Evolutionary conservation across 306 rosid genomes (phyloP).

Genomic region (Vigna radiata): DNA sequence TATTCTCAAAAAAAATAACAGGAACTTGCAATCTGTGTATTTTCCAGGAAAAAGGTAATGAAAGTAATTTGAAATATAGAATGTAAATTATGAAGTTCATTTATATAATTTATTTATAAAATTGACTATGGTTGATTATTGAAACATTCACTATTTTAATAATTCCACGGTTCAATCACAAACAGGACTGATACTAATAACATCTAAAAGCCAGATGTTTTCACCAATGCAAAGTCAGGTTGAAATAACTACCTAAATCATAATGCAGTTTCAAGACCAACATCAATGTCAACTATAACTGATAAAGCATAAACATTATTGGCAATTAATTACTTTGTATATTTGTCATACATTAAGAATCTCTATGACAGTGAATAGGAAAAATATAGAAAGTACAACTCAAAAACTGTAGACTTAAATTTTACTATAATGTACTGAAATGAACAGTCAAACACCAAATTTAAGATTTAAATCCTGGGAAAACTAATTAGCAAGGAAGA

Average conservation of each 20-base stretch:
- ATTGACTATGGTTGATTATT: too few species aligned
- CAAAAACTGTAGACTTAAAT: constrained; percentile 17
- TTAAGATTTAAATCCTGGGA: background rate
- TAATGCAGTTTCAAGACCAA: background rate
- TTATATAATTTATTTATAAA: too few species aligned
- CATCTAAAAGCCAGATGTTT: constrained; percentile 7
- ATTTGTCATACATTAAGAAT: constrained; percentile 10
- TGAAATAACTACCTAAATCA: background rate
- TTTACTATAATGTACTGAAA: constrained; percentile 30
- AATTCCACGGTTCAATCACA: background rate
- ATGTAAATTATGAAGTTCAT: too few species aligned
- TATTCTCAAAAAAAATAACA: too few species aligned
- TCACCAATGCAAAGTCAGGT: constrained; percentile 6
- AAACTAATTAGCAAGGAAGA: constrained; percentile 20
- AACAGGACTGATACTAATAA: background rate
- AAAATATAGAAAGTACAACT: constrained; percentile 7
- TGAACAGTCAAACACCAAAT: constrained; percentile 16
- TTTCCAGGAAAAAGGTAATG: too few species aligned
- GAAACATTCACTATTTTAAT: too few species aligned
- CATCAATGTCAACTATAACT: background rate
- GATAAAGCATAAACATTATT: constrained; percentile 26
- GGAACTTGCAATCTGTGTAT: too few species aligned
- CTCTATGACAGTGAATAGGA: background rate
- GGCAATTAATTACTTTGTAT: constrained; percentile 20
- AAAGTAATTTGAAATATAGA: too few species aligned